Conservation (phyloP, 2,329 filamentous ascomycete species). For the Diaporthe sp. region DNA sequence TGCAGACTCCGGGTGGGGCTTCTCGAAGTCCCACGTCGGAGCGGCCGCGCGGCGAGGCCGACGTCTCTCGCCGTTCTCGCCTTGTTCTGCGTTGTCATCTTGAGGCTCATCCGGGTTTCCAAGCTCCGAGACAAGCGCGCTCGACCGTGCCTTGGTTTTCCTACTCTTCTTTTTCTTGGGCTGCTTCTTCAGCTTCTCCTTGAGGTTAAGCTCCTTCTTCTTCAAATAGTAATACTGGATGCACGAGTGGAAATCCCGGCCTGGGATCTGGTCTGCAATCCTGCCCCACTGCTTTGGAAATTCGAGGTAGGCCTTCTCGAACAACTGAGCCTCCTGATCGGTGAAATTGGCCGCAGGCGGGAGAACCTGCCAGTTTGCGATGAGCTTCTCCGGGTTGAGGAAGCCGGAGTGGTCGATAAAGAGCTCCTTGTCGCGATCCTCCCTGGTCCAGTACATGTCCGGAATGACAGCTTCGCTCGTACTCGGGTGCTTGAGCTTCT, state of each 20-base stretch:
- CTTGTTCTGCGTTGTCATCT: conserved; percentile 65
- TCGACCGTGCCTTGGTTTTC: conserved; percentile 69
- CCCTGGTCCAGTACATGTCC: conserved; percentile 72
- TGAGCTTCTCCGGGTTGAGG: conserved; percentile 72
- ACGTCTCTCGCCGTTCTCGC: conserved; percentile 69
- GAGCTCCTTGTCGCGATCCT: conserved; percentile 66
- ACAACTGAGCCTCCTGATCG: conserved; percentile 73
- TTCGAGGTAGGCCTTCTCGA: conserved; percentile 80
- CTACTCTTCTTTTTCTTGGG: conserved; percentile 66
- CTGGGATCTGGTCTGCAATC: conserved; percentile 74
- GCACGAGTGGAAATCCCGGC: conserved; percentile 79
- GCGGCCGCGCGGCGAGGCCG: conserved; percentile 74
- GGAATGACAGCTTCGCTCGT: conserved; percentile 81
- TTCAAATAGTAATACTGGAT: conserved; percentile 90
- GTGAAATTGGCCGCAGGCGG: conserved; percentile 81
- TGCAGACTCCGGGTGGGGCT: conserved; percentile 44
- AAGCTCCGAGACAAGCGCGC: conserved; percentile 73
- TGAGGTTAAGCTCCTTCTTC: conserved; percentile 79
- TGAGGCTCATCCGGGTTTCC: conserved; percentile 68
- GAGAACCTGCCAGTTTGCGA: conserved; percentile 77
- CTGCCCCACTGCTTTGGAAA: conserved; percentile 86
- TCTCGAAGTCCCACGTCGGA: conserved; percentile 77
- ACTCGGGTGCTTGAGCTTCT: conserved; percentile 69
- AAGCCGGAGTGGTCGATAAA: conserved; percentile 76
- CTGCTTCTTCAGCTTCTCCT: conserved; percentile 78